phyloP scores from a whole-genome alignment of 306 rosid genomes.

The Vigna trinervia region DNA sequence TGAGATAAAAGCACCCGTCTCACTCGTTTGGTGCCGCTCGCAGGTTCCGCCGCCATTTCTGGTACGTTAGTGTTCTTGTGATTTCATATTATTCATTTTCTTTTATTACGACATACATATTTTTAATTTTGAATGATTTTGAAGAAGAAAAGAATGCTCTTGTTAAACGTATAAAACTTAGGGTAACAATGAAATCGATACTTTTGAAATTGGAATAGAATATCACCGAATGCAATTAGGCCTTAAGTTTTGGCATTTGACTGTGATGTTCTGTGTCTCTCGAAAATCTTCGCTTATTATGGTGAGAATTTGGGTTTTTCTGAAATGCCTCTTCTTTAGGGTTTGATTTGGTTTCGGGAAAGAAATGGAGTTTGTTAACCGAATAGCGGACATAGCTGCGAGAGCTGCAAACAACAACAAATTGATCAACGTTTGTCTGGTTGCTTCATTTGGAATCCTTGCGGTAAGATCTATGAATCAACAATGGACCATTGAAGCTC shows the following conservation, averaged over 20 bases:
- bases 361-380: constrained; percentile 67
- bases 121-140: background rate
- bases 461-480: constrained; percentile 62
- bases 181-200: background rate
- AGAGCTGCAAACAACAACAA: constrained; percentile 64
- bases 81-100: background rate
- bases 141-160: background rate
- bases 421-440: constrained; percentile 61
- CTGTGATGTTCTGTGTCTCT: background rate
- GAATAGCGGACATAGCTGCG: constrained; percentile 45
- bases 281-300: background rate
- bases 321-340: background rate
- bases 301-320: background rate
- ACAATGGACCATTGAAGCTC: constrained; percentile 64
- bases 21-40: background rate
- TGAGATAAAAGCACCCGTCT: background rate
- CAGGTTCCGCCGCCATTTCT: background rate
- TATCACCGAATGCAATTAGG: background rate
- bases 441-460: constrained; percentile 61
- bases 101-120: background rate
- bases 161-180: background rate
- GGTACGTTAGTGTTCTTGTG: background rate
- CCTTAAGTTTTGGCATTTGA: background rate
- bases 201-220: background rate
- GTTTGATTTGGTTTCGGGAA: constrained; percentile 36